Conservation (phyloP, 345 rosid genomes). For the Isatis tinctoria region DNA sequence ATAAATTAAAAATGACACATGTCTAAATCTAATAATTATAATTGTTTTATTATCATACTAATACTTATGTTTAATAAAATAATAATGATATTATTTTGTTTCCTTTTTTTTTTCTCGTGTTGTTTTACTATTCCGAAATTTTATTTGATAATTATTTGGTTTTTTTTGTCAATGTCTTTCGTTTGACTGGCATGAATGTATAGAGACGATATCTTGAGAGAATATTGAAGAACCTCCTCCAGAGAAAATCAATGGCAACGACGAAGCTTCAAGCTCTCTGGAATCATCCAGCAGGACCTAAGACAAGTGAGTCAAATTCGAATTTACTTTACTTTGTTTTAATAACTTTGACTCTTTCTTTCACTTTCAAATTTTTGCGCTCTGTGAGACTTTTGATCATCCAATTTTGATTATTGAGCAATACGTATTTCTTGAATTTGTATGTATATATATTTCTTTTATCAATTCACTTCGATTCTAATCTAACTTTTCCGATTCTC, state of each 20-base stretch:
- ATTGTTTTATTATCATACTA: too few species aligned
- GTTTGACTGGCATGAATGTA: neutral
- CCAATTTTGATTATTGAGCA: neutral
- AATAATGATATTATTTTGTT: too few species aligned
- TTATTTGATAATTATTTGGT: too few species aligned
- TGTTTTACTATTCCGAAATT: too few species aligned
- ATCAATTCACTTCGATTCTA: neutral
- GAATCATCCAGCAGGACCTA: slow-evolving; percentile 98
- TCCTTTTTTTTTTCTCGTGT: too few species aligned
- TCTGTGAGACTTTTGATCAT: slow-evolving; percentile 7
- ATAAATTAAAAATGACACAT: too few species aligned
- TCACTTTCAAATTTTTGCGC: neutral
- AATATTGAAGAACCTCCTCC: neutral
- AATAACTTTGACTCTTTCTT: neutral
- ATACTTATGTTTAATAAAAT: too few species aligned
- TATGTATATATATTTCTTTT: neutral
- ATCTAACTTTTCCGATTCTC: neutral
- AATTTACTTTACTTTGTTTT: neutral
- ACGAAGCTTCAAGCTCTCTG: slow-evolving; percentile 87
- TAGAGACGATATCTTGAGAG: neutral
- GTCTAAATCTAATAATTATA: too few species aligned
- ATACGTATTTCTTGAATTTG: neutral
- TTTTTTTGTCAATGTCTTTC: neutral
- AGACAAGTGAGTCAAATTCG: slow-evolving; percentile 60
- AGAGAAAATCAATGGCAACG: slow-evolving; percentile 21